Base-by-base conservation (phyloP, 2,329 filamentous ascomycete species). In the Periconia macrospinosa region DNA sequence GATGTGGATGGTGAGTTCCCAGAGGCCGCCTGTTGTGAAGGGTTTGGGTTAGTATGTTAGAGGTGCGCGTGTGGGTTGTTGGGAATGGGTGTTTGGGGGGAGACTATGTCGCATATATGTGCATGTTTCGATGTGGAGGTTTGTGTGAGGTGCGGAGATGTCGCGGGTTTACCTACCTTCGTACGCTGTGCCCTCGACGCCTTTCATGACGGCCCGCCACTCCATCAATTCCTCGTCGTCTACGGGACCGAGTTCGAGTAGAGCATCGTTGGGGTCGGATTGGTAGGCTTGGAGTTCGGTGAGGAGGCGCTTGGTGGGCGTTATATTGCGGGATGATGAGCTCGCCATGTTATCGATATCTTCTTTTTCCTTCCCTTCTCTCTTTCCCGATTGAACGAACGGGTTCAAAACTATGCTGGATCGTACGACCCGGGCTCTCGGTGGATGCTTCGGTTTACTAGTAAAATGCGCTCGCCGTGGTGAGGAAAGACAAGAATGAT, bases 1-100 rank as follows among this genome's bases (percentile, higher is more conserved):
- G 66, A 97, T 83, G 47, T 79, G 71, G 73, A 99, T 92, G 69
- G 78, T 73, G 65, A 99, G 85, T 56, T 89, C 86, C 92, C 92
- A 99, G 65, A 87, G 85, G 57, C 94, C 94, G 68, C 80, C 85
- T 83, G 45, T 19, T 19, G 43, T 46, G 15, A 27, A 27, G 5
- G 17, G 14, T 10, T 52, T 57, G 27, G n/a, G 57, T 48, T n/a
- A 17, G 3, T 27, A 18, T 1, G 30, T 33, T 30, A 30, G n/a
- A n/a, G 23, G 18, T 37, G 33, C 15, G 5, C 5, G 5, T 6
- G 33, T 14, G 11, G 15, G 33, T 33, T 10, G 15, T 7, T 14
- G 30, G 41, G 15, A 18, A 15, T 19, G 40, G 18, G 23, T 41
- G 43, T 37, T 6, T 47, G 19, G 18, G 45, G 18, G 41, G 17